phyloP scores from a whole-genome alignment of 352 stramenopile genomes.

The Phytophthora crassamura region DNA sequence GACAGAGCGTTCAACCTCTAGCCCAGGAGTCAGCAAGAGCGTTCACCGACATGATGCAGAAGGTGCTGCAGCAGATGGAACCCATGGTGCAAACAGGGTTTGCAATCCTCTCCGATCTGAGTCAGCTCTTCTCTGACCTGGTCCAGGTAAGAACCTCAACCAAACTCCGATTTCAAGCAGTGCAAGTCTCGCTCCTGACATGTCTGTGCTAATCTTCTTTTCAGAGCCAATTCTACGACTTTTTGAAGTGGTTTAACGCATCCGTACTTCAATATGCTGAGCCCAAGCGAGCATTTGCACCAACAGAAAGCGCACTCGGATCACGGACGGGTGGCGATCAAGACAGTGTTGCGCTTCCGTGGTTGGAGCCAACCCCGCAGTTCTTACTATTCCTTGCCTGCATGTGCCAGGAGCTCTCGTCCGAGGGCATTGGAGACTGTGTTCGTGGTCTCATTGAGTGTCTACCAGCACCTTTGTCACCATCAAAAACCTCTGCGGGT shows the following conservation, averaged over 20 bases:
- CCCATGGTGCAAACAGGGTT: conserved; percentile 74
- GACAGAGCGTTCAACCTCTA: conserved; percentile 58
- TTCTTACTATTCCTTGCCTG: conserved; percentile 81
- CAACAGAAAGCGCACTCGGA: neutral
- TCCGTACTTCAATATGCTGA: conserved; percentile 74
- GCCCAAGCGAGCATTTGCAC: conserved; percentile 62
- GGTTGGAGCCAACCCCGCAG: conserved; percentile 62
- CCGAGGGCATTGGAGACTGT: conserved; percentile 73
- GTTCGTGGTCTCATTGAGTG: conserved; percentile 77
- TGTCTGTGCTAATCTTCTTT: conserved; percentile 2
- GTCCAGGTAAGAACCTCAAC: conserved; percentile 56
- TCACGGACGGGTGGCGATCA: conserved; percentile 18
- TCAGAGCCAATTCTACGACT: conserved; percentile 79
- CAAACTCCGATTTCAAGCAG: too few relatives aligned
- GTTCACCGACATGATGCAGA: conserved; percentile 81
- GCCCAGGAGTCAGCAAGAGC: conserved; percentile 59
- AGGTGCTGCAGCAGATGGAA: conserved; percentile 81
- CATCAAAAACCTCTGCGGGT: conserved; percentile 17
- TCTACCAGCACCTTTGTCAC: conserved; percentile 44
- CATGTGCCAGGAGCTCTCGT: conserved; percentile 68
- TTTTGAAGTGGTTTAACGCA: conserved; percentile 84
- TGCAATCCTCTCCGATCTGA: conserved; percentile 75
- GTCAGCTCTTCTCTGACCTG: conserved; percentile 75
- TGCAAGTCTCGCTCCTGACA: neutral
- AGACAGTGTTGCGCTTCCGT: conserved; percentile 53